Evolutionary conservation across 1,284 basidiomycete species (phyloP), one percentile per base, ranked within the genome.

Genomic region (Acaromyces ingoldii): DNA sequence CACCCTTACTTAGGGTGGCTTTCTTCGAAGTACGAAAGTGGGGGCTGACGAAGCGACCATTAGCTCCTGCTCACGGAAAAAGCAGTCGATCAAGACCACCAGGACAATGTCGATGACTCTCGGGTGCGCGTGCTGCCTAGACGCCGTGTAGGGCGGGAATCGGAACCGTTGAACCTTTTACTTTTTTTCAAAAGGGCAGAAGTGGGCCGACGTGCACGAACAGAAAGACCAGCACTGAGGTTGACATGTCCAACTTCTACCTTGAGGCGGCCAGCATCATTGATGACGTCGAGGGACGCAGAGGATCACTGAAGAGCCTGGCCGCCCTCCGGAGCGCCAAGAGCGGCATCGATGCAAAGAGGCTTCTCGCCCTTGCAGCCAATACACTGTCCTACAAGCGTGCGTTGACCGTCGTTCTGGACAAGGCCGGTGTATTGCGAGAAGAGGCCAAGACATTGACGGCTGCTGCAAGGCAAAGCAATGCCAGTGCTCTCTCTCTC

Each of bases 341-440:
- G 3, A 45, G 22, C 24, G 34, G 34, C n/a, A 25, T 38, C 33
- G 67, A 72, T 41, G 53, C 67, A 1, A 65, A 65, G 11, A 57
- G 68, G 1, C 51, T 72, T 9, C 40, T 72, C 17, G 70, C 69
- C 1, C 49, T 73, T 4, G 51, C 66, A 19, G 58, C 69, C 44
- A 70, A 69, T 45, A 54, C 65, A 15, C 33, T 73, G 0, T 63
- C 67, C 1, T 73, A 61, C 38, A 53, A 61, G 0, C 33, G 30
- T 11, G 56, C 64, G 13, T 53, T 72, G 3, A 49, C 41, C 31
- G 45, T 49, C 11, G 57, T 68, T 0, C 28, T 73, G 3, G 36
- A 58, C 2, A 43, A 51, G 9, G 28, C 61, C 3, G 55, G 50
- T 19, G 46, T 70, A 11, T 9, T 47, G 13, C 44, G 54, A 17